Evolutionary conservation across 2,329 filamentous ascomycete genomes (phyloP).

Genomic region (Nothopassalora personata): DNA sequence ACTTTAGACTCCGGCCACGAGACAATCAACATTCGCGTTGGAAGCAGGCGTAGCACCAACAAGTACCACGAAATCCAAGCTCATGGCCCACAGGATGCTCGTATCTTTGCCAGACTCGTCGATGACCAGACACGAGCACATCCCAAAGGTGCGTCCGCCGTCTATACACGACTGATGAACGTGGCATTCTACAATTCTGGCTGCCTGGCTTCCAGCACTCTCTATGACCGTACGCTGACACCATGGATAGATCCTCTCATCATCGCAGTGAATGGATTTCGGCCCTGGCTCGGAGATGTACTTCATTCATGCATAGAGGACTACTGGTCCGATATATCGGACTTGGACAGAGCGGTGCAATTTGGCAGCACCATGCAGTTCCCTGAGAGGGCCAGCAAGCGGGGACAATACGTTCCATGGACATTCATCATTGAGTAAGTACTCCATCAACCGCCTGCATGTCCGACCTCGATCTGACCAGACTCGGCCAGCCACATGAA

Average conservation of each 20-base stretch:
- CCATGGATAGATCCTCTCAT: conserved; percentile 27
- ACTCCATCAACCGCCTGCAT: neutral
- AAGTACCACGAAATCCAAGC: conserved; percentile 28
- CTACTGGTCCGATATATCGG: conserved; percentile 30
- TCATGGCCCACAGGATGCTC: conserved; percentile 25
- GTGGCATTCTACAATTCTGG: conserved; percentile 24
- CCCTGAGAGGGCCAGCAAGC: conserved; percentile 31
- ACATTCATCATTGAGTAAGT: conserved; percentile 33
- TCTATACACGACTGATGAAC: conserved; percentile 32
- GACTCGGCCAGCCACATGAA: conserved; percentile 29
- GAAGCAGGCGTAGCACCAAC: conserved; percentile 25
- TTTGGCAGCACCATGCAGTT: conserved; percentile 33
- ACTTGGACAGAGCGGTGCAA: conserved; percentile 33
- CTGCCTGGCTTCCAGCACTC: neutral
- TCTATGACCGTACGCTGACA: neutral
- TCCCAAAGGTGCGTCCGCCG: conserved; percentile 30
- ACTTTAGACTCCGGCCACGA: conserved; percentile 19
- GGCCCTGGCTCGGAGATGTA: conserved; percentile 33
- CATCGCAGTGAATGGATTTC: conserved; percentile 33
- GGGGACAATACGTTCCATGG: conserved; percentile 31
- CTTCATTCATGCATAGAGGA: conserved; percentile 32
- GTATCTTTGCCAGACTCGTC: conserved; percentile 29
- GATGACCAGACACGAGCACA: conserved; percentile 29
- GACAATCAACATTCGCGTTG: conserved; percentile 29
- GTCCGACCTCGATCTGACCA: neutral